These are phyloP conservation scores for Quercus engelmannii DNA, from an alignment of 306 rosid species.

Conservation along the genomic window DNA sequence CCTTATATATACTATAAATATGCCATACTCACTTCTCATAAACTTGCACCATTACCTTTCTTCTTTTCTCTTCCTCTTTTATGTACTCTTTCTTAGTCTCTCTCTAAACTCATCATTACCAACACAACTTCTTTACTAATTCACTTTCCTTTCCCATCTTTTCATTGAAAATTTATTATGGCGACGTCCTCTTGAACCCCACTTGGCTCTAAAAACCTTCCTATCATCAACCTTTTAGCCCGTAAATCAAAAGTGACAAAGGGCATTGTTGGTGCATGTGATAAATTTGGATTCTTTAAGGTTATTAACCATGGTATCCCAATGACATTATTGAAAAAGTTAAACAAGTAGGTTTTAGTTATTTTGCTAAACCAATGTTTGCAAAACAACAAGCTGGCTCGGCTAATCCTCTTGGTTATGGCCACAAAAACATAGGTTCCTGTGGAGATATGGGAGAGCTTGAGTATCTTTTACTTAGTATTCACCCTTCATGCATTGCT, in stretches of 20 bases:
- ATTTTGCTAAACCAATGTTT: constrained; percentile 33
- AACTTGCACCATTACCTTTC: no score
- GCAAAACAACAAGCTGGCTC: constrained; percentile 18
- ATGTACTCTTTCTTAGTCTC: no score
- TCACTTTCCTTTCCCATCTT: neutral
- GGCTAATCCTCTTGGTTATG: constrained; percentile 44
- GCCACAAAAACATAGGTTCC: constrained; percentile 61
- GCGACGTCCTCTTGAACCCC: constrained; percentile 40
- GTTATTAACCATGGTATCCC: constrained; percentile 38
- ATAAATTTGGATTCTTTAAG: constrained; percentile 42
- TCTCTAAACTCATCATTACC: neutral
- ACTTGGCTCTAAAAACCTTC: constrained; percentile 38
- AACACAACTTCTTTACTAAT: neutral
- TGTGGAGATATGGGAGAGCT: constrained; percentile 36
- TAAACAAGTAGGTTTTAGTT: constrained; percentile 41
- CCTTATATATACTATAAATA: no score
- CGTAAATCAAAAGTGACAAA: constrained; percentile 28
- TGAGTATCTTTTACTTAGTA: no score
- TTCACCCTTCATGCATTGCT: constrained; percentile 26
- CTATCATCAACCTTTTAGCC: constrained; percentile 41
- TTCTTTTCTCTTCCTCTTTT: no score
- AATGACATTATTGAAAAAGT: constrained; percentile 22
- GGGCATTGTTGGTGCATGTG: constrained; percentile 52
- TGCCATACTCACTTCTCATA: no score
- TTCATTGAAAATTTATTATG: constrained; percentile 18